phyloP scores from a whole-genome alignment of 192 early-diverging fungal species.

The Mortierella hygrophila region DNA sequence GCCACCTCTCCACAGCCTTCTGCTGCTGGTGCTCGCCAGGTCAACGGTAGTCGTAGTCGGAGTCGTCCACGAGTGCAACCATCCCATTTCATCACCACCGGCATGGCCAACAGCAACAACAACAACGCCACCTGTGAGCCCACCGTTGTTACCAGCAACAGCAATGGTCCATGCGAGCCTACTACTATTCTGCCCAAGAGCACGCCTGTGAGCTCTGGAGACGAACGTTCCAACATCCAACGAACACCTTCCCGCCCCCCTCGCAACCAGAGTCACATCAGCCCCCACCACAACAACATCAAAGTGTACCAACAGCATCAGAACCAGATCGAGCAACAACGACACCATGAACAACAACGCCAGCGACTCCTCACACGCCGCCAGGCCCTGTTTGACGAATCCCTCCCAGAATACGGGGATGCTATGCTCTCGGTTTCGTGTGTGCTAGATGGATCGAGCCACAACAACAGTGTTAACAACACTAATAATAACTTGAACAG shows the following conservation, averaged over 20 bases:
- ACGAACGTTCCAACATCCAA: background rate
- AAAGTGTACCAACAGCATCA: background rate
- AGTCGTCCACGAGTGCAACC: conserved; percentile 29
- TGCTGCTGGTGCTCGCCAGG: background rate
- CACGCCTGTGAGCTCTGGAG: background rate
- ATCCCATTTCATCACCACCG: conserved; percentile 14
- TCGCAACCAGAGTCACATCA: background rate
- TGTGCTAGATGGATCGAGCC: background rate
- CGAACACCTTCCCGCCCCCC: conserved; percentile 10
- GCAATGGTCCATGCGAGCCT: background rate
- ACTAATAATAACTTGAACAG: background rate
- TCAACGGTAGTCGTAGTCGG: conserved; percentile 19
- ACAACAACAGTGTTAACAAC: background rate
- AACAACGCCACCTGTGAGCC: background rate
- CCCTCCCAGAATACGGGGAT: conserved; percentile 21
- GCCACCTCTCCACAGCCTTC: conserved; percentile 7
- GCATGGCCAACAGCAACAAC: background rate
- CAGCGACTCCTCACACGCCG: conserved; percentile 4
- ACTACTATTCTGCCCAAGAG: background rate
- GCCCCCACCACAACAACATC: background rate
- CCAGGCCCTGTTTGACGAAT: conserved; percentile 29
- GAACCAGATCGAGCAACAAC: background rate
- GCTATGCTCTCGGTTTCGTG: background rate
- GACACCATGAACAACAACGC: background rate
- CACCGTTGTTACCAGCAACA: background rate